Conservation (phyloP, 805 yeast genomes). For the Metschnikowia aberdeeniae region DNA sequence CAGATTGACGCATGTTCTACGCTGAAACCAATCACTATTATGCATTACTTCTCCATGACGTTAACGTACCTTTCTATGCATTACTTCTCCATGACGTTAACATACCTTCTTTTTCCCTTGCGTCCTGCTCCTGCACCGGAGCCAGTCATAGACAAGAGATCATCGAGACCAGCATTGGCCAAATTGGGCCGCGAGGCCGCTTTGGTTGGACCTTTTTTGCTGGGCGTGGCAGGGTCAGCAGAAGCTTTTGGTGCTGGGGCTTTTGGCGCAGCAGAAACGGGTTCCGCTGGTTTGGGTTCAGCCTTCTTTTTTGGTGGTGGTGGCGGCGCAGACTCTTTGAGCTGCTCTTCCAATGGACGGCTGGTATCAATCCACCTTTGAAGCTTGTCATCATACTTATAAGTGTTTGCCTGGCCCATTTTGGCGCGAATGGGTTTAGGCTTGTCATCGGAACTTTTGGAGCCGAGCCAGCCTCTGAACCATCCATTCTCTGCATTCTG, state of each 20-base stretch:
- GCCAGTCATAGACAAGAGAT: conserved; percentile 27
- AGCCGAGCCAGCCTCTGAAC: conserved; percentile 42
- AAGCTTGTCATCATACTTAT: conserved; percentile 77
- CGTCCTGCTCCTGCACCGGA: conserved; percentile 11
- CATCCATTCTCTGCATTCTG: conserved; percentile 37
- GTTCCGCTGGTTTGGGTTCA: conserved; percentile 5
- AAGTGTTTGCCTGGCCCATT: conserved; percentile 66
- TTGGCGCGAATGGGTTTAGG: conserved; percentile 75
- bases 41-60: conserved; percentile 9
- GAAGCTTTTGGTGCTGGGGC: conserved; percentile 3
- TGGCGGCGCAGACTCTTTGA: conserved; percentile 52
- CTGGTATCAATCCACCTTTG: conserved; percentile 83
- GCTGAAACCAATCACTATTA: not conserved
- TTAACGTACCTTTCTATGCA: not conserved
- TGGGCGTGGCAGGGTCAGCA: conserved; percentile 66
- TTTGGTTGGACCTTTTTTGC: conserved; percentile 20
- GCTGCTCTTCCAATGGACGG: conserved; percentile 61
- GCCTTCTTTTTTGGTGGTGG: conserved; percentile 55
- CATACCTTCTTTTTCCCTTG: conserved; percentile 18
- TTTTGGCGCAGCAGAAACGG: conserved; percentile 8
- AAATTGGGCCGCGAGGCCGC: conserved; percentile 18
- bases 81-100: conserved; percentile 16
- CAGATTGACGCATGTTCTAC: too few species aligned
- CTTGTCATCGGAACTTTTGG: conserved; percentile 48
- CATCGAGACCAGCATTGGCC: conserved; percentile 41